A percentile compares a stretch with the other conserved stretches of the same genome.
Evolutionary conservation across 1,139 yeast species (phyloP).

Genomic region (Saccharomyces uvarum): DNA sequence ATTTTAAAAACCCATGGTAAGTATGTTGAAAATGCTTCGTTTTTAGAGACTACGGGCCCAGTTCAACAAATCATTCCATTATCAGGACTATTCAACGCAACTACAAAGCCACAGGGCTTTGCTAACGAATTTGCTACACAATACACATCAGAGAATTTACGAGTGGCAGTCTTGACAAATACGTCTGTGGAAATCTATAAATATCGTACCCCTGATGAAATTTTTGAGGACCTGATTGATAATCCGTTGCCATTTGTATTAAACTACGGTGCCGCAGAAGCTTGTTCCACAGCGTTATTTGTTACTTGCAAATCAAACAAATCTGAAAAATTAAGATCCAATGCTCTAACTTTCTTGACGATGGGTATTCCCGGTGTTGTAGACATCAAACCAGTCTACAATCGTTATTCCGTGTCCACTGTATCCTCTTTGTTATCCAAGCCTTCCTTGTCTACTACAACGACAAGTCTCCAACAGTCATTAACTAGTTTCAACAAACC

Average conservation of each 20-base stretch:
- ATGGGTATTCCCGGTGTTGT: conserved; percentile 35
- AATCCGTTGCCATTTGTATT: conserved; percentile 47
- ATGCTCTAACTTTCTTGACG: conserved; percentile 35
- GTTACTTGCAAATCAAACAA: conserved; percentile 69
- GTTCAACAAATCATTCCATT: conserved; percentile 69
- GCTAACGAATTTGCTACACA: conserved; percentile 82
- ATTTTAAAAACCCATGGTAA: conserved; percentile 62
- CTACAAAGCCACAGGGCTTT: conserved; percentile 68
- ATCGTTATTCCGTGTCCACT: conserved; percentile 25
- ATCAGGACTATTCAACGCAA: conserved; percentile 63
- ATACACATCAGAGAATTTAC: conserved; percentile 54
- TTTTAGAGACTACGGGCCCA: conserved; percentile 53
- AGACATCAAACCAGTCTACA: conserved; percentile 34
- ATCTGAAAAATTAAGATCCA: conserved; percentile 41
- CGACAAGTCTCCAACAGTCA: conserved; percentile 14
- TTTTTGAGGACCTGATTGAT: conserved; percentile 57
- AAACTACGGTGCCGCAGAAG: conserved; percentile 61
- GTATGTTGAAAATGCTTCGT: conserved; percentile 76
- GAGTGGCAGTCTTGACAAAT: conserved; percentile 75
- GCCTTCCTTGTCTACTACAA: conserved; percentile 21
- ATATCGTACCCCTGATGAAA: conserved; percentile 71
- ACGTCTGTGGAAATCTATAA: conserved; percentile 71
- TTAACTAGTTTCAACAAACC: conserved; percentile 7
- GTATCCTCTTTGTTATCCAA: conserved; percentile 25
- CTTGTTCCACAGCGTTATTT: conserved; percentile 80